phyloP scores from a whole-genome alignment of 2,329 filamentous ascomycete species.

The Monosporascus ibericus region DNA sequence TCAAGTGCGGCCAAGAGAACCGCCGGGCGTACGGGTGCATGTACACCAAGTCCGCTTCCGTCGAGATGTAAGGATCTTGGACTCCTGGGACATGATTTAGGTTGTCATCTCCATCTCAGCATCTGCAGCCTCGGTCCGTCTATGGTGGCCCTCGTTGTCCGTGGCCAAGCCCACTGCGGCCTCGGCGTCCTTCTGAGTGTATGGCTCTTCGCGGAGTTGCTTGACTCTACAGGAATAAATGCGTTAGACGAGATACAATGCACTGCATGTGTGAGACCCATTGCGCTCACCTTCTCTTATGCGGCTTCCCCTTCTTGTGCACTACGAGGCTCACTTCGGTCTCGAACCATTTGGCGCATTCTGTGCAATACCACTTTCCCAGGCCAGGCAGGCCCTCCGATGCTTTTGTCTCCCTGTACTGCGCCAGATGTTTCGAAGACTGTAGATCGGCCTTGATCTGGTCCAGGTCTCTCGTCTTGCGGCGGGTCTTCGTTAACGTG shows the following conservation, averaged over 20 bases:
- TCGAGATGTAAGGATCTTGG: neutral
- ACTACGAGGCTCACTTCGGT: constrained; percentile 67
- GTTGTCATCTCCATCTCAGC: constrained; percentile 35
- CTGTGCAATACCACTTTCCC: constrained; percentile 79
- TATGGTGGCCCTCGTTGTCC: constrained; percentile 50
- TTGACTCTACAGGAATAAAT: constrained; percentile 55
- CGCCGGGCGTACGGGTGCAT: neutral
- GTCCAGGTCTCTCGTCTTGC: constrained; percentile 77
- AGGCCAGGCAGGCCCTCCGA: constrained; percentile 83
- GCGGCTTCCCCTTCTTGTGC: constrained; percentile 83
- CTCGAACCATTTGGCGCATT: constrained; percentile 97
- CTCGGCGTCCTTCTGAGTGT: constrained; percentile 80
- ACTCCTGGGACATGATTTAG: constrained; percentile 9
- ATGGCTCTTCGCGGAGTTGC: constrained; percentile 75
- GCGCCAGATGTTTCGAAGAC: constrained; percentile 71
- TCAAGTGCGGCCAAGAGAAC: neutral
- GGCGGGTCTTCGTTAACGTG: constrained; percentile 68
- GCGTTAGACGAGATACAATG: constrained; percentile 17
- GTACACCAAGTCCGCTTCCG: neutral
- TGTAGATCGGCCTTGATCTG: constrained; percentile 81
- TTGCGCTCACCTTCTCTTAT: constrained; percentile 70
- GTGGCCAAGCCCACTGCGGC: constrained; percentile 67
- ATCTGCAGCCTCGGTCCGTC: constrained; percentile 18
- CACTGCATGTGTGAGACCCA: neutral
- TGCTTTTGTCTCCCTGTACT: constrained; percentile 73